Evolutionary conservation across 2,329 filamentous ascomycete genomes (phyloP), one percentile per base, ranked within the genome.

Genomic region (Monascus ruber): DNA sequence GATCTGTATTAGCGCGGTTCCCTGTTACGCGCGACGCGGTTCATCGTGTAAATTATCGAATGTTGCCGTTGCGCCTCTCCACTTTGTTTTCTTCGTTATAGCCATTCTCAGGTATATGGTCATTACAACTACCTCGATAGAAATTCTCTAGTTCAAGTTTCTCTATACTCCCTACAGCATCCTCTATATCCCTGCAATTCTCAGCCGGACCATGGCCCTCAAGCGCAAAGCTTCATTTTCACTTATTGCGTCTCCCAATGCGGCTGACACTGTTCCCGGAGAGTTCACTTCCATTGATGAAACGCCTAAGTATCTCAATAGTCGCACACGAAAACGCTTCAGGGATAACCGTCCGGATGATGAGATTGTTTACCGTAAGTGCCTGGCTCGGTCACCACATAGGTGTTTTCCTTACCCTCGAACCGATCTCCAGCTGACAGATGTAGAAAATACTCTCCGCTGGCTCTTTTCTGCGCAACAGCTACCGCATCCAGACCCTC

Each of bases 181-280:
- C 17, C 17, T 17, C 17, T 17, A 17, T 17, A 17, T 17, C 17
- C 17, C 17, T 17, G 17, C 3, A 17, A 17, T 17, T 17, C 17
- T 17, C 3, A 17, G 3, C 17, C 17, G 17, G 17, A 42, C 33
- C n/a, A 77, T 78, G 74, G 62, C 65, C 24, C 60, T 72, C 55
- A 79, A 79, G 56, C 73, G 75, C 53, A 79, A 78, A 55, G 71
- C 73, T 34, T 74, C 72, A 33, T 65, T 68, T 45, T 67, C 71
- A 10, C 64, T 53, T 9, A 46, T 69, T 11, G 52, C 66, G 29
- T 64, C 68, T 33, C 57, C 62, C 29, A 61, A 60, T 53, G 40
- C 47, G 42, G 35, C 53, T 38, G 45, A 41, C 45, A 43, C 48
- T 35, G 33, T 42, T 28, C 36, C 47, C 31, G 53, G 53, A 35